phyloP scores from a whole-genome alignment of 108 stramenopile genomes.

The Seminavis robusta region DNA sequence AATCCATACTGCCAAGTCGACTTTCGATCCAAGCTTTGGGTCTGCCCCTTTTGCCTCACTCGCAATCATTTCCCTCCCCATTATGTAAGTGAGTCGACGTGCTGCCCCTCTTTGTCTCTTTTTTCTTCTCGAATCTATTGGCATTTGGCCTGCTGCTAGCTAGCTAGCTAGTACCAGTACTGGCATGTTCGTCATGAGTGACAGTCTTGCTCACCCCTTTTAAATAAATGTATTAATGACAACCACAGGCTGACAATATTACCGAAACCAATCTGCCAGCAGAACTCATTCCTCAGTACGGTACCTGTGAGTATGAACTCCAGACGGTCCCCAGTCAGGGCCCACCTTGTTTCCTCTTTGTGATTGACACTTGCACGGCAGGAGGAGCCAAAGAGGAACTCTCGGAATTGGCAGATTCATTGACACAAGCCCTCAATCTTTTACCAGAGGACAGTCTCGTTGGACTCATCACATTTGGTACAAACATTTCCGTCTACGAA shows the following conservation, averaged over 20 bases:
- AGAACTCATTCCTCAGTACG: constrained; percentile 98
- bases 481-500: constrained; percentile 97
- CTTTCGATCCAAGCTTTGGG: constrained; percentile 96
- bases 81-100: too few relatives aligned
- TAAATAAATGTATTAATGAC: too few relatives aligned
- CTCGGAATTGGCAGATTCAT: constrained; percentile 89
- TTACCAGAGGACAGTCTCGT: constrained; percentile 94
- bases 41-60: constrained; percentile 96
- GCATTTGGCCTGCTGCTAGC: too few relatives aligned
- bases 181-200: too few relatives aligned
- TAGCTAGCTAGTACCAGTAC: too few relatives aligned
- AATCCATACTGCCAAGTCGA: constrained; percentile 98
- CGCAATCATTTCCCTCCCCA: constrained; percentile 99
- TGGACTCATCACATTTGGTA: constrained; percentile 97
- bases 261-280: constrained; percentile 96
- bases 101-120: too few relatives aligned
- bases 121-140: too few relatives aligned
- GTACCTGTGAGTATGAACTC: constrained; percentile 97
- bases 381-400: constrained; percentile 88
- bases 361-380: constrained; percentile 88
- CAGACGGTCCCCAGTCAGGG: constrained; percentile 79
- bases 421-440: constrained; percentile 91
- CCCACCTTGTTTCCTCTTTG: constrained; percentile 96
- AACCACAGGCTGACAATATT: constrained; percentile 98
- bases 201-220: too few relatives aligned